Evolutionary conservation across 148 eudicot species (phyloP).

Genomic region (Rhododendron vialii): DNA sequence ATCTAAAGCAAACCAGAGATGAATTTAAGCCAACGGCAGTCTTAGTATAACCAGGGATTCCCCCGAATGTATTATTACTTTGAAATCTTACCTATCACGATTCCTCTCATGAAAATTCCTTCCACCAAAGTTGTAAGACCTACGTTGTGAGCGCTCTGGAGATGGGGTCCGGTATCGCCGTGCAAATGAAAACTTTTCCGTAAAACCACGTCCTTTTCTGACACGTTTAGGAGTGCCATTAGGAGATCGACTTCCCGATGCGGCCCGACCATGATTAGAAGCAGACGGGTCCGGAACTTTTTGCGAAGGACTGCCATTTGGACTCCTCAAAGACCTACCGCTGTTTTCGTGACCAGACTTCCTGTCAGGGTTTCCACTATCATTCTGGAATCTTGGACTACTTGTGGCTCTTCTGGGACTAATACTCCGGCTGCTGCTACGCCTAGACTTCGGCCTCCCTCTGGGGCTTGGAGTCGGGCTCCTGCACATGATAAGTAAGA

Average conservation of each 20-base stretch:
- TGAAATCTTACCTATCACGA: slow-evolving; percentile 56
- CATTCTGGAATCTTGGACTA: slow-evolving; percentile 19
- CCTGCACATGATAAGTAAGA: slow-evolving; percentile 22
- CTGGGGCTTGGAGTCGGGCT: slow-evolving; percentile 37
- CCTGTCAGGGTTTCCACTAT: slow-evolving; percentile 7
- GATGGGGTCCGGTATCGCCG: slow-evolving; percentile 90
- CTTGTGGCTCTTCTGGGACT: slow-evolving; percentile 33
- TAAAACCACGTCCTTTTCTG: slow-evolving; percentile 96
- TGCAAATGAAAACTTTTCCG: slow-evolving; percentile 69
- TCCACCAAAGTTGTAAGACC: slow-evolving; percentile 60
- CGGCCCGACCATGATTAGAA: slow-evolving; percentile 28
- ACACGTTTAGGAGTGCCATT: slow-evolving; percentile 79
- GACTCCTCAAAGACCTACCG: slow-evolving; percentile 26
- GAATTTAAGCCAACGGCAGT: slow-evolving; percentile 8
- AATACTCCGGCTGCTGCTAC: slow-evolving; percentile 33
- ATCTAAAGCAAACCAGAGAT: slow-evolving; percentile 32
- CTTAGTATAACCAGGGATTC: background rate
- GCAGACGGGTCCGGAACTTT: slow-evolving; percentile 39
- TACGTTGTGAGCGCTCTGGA: slow-evolving; percentile 73
- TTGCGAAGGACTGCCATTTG: slow-evolving; percentile 23
- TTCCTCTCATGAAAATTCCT: slow-evolving; percentile 50
- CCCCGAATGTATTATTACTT: background rate
- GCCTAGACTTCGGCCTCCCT: slow-evolving; percentile 27
- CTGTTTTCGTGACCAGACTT: slow-evolving; percentile 11
- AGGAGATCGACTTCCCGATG: slow-evolving; percentile 61